Evolutionary conservation across 805 yeast species (phyloP).

Genomic region (Suhomyces faveliae): DNA sequence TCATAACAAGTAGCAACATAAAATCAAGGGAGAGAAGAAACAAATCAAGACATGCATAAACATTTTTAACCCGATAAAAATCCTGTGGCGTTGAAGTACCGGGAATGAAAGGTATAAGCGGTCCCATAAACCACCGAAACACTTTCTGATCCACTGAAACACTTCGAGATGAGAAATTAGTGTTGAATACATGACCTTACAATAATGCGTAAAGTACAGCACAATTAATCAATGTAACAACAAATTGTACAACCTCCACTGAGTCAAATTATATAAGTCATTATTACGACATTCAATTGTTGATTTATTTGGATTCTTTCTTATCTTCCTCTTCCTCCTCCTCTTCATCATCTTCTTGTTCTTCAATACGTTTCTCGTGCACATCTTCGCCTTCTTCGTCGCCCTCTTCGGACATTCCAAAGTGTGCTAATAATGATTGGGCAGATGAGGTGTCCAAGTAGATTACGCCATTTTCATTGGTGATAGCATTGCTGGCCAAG

Average conservation of each 20-base stretch:
- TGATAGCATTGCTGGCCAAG: slow-evolving; percentile 47
- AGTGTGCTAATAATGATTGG: slow-evolving; percentile 58
- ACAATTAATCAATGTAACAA: background rate
- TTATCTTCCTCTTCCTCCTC: slow-evolving; percentile 8
- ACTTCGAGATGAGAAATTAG: too few species aligned
- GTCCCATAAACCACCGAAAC: background rate
- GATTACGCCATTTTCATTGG: slow-evolving; percentile 62
- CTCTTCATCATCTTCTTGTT: slow-evolving; percentile 24
- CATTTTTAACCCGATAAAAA: background rate
- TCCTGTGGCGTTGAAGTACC: background rate
- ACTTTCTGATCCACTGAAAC: too few species aligned
- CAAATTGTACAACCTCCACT: background rate
- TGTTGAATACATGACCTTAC: background rate
- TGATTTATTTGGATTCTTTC: background rate
- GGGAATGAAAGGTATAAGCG: background rate
- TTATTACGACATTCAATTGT: background rate
- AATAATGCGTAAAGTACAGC: background rate
- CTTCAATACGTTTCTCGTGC: slow-evolving; percentile 30
- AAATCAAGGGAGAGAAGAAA: background rate
- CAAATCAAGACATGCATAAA: background rate
- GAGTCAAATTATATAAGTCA: background rate
- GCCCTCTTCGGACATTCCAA: slow-evolving; percentile 34
- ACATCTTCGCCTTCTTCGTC: slow-evolving; percentile 26
- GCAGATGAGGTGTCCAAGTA: slow-evolving; percentile 63
- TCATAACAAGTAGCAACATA: slow-evolving; percentile 1